Evolutionary conservation across 352 stramenopile genomes (phyloP), one percentile per base, ranked within the genome.

Genomic region (Pythium grandisporangium): DNA sequence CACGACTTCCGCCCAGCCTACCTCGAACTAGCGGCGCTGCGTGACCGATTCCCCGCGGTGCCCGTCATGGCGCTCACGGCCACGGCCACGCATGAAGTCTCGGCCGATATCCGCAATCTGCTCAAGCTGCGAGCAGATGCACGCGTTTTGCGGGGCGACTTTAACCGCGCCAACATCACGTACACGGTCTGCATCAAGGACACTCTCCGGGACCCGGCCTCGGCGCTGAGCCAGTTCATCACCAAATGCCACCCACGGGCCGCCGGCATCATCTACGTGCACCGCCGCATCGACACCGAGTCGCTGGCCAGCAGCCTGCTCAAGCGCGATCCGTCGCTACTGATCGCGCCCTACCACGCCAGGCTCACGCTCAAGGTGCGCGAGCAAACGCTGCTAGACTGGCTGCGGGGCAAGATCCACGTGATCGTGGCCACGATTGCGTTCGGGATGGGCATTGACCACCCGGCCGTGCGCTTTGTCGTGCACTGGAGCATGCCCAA

Each of bases 391-490:
- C 53, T 83, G 24, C 42, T 64, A 10, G 45, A 64, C 20, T 87
- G 73, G 73, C 42, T 80, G 6, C 29, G 24, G 11, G 70, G 68
- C 4, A 26, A 64, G 1, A 45, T 84, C 23, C 42, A 78, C 45
- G 80, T 97, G 8, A 81, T 97, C 12, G 92, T 89, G 11, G 87
- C 85, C n/a, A 97, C 87, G 13, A 94, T 97, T 47, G 84, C 85
- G 13, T 97, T 96, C 61, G 85, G 86, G 27, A 79, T 97, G 57
- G 89, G 89, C 36, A 96, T 97, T 34, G 88, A 97, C 52, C 93
- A 96, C 40, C 69, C 84, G n/a, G 51, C 87, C 21, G 84, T 95
- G 29, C 77, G 81, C 32, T 96, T 94, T 50, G 81, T 97, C 4
- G 57, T 96, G 19, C 85, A 97, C 52, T 91, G 87, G 56, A 84